phyloP scores from a whole-genome alignment of 164 flowering plant species.

The Chimonanthus praecox region DNA sequence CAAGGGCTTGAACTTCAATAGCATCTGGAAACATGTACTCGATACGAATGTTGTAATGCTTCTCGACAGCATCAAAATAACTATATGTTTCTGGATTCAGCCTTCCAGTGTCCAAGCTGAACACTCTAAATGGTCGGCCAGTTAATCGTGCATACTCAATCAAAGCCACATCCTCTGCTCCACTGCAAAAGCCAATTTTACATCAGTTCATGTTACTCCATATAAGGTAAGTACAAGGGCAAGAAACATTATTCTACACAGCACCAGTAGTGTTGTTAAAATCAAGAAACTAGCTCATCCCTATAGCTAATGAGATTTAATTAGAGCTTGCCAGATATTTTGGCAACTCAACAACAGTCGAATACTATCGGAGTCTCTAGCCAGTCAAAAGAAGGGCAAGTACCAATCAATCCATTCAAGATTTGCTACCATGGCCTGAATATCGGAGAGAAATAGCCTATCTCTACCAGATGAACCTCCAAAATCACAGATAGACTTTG shows the following conservation, averaged over 20 bases:
- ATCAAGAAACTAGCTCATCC: no score
- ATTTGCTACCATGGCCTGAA: no score
- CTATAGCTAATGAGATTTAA: no score
- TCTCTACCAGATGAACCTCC: no score
- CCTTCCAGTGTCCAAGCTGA: conserved; percentile 94
- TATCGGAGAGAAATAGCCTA: no score
- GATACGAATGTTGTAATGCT: conserved; percentile 70
- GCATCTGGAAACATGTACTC: conserved; percentile 99
- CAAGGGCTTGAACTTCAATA: conserved; percentile 81
- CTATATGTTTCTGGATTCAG: conserved; percentile 83
- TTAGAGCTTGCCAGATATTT: no score
- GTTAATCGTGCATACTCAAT: conserved; percentile 88
- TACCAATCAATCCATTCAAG: no score
- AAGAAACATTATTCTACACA: not conserved
- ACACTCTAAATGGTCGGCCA: conserved; percentile 88
- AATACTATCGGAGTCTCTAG: no score
- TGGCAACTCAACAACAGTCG: no score
- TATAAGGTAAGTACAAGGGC: not conserved
- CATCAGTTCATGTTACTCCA: not conserved
- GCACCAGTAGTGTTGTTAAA: no score
- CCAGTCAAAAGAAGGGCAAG: no score
- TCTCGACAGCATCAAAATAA: conserved; percentile 74
- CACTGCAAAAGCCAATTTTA: conserved; percentile 49
- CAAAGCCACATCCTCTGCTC: conserved; percentile 95
- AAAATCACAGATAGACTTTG: no score